A percentile compares a stretch with the other conserved stretches of the same genome.
phyloP scores from a whole-genome alignment of 305 asterid genomes.

The Fraxinus floribunda region DNA sequence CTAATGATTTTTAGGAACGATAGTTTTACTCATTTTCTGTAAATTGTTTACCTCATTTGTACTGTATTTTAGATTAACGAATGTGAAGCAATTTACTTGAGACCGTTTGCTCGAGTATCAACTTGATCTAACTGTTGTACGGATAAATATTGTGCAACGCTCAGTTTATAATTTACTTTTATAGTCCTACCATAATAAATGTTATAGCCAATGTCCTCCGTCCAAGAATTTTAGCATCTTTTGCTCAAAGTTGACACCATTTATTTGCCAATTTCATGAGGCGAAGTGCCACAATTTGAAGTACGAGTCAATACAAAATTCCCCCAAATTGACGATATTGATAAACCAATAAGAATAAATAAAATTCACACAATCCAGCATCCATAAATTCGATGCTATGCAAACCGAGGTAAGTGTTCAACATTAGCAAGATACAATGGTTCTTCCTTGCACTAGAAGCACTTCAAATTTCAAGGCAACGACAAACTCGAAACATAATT shows the following conservation, averaged over 20 bases:
- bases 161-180: neutral
- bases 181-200: neutral
- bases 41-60: constrained; percentile 17
- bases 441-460: neutral
- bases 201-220: constrained; percentile 4
- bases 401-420: neutral
- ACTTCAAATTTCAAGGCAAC: neutral
- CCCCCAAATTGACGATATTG: neutral
- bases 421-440: neutral
- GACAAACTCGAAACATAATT: neutral
- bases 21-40: constrained; percentile 11
- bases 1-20: no score
- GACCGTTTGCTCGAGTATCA: neutral
- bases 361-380: neutral
- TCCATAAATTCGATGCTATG: neutral
- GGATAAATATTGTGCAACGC: neutral
- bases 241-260: neutral
- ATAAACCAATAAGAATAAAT: neutral
- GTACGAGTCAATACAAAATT: neutral
- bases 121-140: neutral
- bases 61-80: constrained; percentile 7
- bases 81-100: neutral
- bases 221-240: neutral
- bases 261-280: neutral
- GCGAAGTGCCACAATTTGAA: constrained; percentile 1